These are phyloP conservation scores for Globisporangium polare DNA, from an alignment of 352 stramenopile species.

Conservation along the genomic window DNA sequence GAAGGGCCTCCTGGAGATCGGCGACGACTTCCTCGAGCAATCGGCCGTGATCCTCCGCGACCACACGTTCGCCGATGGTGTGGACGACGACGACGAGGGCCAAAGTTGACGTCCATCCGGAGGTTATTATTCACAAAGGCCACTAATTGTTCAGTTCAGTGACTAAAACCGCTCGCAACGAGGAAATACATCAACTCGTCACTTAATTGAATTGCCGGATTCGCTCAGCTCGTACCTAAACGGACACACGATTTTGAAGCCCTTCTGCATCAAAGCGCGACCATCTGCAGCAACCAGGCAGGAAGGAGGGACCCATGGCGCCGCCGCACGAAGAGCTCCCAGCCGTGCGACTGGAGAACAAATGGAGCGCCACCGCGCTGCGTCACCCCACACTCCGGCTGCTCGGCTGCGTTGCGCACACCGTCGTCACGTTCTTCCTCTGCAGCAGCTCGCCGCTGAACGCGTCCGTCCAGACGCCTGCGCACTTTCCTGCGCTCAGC, in stretches of 20 bases:
- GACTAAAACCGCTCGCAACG: background rate
- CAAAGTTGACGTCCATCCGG: background rate
- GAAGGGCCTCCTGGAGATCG: conserved; percentile 43
- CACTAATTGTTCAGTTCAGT: background rate
- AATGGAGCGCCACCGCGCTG: conserved; percentile 37
- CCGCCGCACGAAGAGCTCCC: background rate
- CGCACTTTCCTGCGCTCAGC: conserved; percentile 37
- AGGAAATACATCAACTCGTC: no score
- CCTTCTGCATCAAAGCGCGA: background rate
- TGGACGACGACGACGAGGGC: conserved; percentile 14
- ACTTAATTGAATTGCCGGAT: no score
- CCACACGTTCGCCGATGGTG: conserved; percentile 46
- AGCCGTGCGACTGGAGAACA: conserved; percentile 28
- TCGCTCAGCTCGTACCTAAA: no score
- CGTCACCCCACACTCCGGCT: conserved; percentile 37
- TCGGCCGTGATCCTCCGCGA: conserved; percentile 44
- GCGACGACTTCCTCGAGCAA: conserved; percentile 47
- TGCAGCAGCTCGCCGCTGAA: conserved; percentile 40
- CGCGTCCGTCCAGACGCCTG: conserved; percentile 24
- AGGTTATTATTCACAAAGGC: conserved; percentile 1
- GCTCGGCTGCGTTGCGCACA: conserved; percentile 28
- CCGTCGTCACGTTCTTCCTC: conserved; percentile 31
- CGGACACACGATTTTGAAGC: background rate
- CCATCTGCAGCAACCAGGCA: background rate
- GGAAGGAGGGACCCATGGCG: background rate